Conservation (phyloP, 345 rosid species). For the Citrus maxima region DNA sequence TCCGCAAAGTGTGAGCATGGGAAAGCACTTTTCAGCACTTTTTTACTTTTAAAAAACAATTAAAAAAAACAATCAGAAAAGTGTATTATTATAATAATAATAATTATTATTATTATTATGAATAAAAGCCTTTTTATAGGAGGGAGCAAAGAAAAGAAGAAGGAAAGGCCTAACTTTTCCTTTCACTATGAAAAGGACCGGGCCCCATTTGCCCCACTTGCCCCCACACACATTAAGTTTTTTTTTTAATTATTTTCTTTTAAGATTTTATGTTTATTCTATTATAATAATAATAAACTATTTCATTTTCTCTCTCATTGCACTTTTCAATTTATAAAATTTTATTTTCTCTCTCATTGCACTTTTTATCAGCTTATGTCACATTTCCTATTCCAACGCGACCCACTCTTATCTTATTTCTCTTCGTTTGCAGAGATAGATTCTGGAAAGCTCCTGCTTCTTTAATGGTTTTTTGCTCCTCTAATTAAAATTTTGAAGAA, state of each 20-base stretch:
- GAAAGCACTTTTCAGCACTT: background rate
- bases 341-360: constrained; percentile 29
- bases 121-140: background rate
- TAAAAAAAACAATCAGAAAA: too few relatives aligned
- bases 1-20: background rate
- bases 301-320: background rate
- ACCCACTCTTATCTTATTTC: constrained; percentile 46
- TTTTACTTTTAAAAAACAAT: too few relatives aligned
- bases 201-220: constrained; percentile 41
- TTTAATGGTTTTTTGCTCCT: constrained; percentile 18
- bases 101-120: too few relatives aligned
- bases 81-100: background rate
- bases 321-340: background rate
- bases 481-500: constrained; percentile 1
- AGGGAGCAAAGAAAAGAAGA: constrained; percentile 6
- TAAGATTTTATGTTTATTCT: background rate
- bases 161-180: constrained; percentile 24
- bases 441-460: constrained; percentile 20
- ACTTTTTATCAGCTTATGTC: constrained; percentile 59
- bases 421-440: background rate
- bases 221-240: constrained; percentile 26
- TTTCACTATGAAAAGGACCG: constrained; percentile 38
- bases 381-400: constrained; percentile 32
- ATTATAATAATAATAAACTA: background rate
- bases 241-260: background rate